Percentiles rank a stretch among this genome's conserved stretches.
Conservation (phyloP, 2,329 filamentous ascomycete genomes). For the Clonostachys chloroleuca region DNA sequence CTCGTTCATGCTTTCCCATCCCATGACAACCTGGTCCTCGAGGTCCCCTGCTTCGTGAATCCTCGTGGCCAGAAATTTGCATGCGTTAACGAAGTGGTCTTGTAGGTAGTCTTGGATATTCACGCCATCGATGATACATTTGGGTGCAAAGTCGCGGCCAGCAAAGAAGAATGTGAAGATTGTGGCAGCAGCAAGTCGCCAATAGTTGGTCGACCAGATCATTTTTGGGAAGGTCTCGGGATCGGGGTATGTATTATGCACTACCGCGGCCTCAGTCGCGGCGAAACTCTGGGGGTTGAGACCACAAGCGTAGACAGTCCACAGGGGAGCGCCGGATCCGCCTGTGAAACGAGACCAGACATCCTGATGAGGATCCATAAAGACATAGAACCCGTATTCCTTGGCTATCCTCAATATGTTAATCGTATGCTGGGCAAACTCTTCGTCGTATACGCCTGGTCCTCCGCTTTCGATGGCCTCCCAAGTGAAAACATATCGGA, state of each 20-base stretch:
- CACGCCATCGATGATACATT: conserved; percentile 87
- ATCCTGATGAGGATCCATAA: conserved; percentile 99
- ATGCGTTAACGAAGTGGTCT: conserved; percentile 76
- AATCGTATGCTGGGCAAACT: conserved; percentile 89
- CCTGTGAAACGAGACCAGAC: conserved; percentile 96
- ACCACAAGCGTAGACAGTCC: conserved; percentile 94
- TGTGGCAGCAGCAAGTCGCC: conserved; percentile 77
- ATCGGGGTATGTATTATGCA: conserved; percentile 89
- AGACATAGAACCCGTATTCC: conserved; percentile 89
- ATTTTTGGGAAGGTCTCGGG: conserved; percentile 91
- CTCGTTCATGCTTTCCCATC: conserved; percentile 96
- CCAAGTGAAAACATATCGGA: conserved; percentile 97
- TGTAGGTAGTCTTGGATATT: conserved; percentile 98
- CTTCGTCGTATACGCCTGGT: conserved; percentile 88
- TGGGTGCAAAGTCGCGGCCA: conserved; percentile 87
- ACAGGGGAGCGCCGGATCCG: conserved; percentile 93
- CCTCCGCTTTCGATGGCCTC: conserved; percentile 95
- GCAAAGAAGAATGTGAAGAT: conserved; percentile 95
- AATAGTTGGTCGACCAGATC: conserved; percentile 99
- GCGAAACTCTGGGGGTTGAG: conserved; percentile 83
- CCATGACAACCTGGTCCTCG: conserved; percentile 81
- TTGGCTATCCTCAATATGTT: conserved; percentile 79
- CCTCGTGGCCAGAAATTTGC: conserved; percentile 73
- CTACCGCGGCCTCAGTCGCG: conserved; percentile 83
- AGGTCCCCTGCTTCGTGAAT: conserved; percentile 89